These are phyloP conservation scores for Aspergillus japonicus DNA, from an alignment of 2,329 filamentous ascomycete genomes.

Conservation along the genomic window DNA sequence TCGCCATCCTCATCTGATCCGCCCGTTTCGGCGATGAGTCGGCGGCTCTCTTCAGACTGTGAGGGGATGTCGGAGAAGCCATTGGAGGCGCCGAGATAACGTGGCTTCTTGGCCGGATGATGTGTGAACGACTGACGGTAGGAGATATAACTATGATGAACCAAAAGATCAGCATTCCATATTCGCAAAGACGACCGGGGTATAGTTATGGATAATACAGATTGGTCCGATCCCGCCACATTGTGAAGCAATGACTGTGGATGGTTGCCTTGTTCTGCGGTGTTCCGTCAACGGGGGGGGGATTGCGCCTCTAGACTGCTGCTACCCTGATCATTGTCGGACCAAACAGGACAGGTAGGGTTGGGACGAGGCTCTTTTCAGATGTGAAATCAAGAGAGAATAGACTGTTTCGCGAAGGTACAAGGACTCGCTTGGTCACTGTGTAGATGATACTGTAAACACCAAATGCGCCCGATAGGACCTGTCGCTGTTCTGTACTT, in stretches of 20 bases:
- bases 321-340: constrained; percentile 17
- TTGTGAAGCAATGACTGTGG: constrained; percentile 58
- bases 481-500: background rate
- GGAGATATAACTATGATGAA: constrained; percentile 76
- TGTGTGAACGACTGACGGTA: constrained; percentile 98
- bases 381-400: too few species aligned
- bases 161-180: constrained; percentile 12
- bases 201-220: constrained; percentile 58
- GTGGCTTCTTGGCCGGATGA: constrained; percentile 82
- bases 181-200: background rate
- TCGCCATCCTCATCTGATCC: constrained; percentile 78
- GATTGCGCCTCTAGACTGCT: constrained; percentile 13
- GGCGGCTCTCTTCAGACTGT: constrained; percentile 68
- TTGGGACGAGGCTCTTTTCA: background rate
- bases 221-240: constrained; percentile 99
- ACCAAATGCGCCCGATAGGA: background rate
- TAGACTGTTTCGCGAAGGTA: too few species aligned
- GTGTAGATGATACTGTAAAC: background rate
- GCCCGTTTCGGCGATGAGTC: constrained; percentile 76
- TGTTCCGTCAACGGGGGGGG: constrained; percentile 21
- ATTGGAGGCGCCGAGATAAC: constrained; percentile 61
- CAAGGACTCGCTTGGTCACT: background rate
- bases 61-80: constrained; percentile 61
- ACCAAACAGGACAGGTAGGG: background rate
- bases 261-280: constrained; percentile 11